Percentiles rank a stretch among this genome's conserved stretches.
Conservation (phyloP, 768 basidiomycete species). For the Gymnopilus dilepis region DNA sequence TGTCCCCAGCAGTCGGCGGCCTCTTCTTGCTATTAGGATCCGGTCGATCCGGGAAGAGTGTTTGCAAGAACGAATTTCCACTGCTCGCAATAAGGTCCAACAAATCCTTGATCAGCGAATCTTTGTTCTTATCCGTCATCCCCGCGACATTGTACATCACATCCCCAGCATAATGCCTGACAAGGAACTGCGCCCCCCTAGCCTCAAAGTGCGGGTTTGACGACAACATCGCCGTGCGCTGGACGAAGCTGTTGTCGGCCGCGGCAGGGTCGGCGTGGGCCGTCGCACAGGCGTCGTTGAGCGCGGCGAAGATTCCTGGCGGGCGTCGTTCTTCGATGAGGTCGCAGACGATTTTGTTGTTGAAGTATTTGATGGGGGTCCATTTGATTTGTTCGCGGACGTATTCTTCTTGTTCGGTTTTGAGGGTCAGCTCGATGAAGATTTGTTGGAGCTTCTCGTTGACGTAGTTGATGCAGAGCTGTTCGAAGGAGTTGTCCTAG, state of each 20-base stretch:
- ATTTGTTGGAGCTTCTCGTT: slow-evolving; percentile 99
- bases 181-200: slow-evolving; percentile 92
- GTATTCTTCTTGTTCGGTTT: slow-evolving; percentile 99
- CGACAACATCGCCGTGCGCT: slow-evolving; percentile 81
- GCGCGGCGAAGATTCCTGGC: slow-evolving; percentile 95
- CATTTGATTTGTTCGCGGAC: slow-evolving; percentile 98
- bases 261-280: slow-evolving; percentile 97
- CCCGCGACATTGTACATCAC: slow-evolving; percentile 97
- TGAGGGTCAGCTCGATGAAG: slow-evolving; percentile 97
- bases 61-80: slow-evolving; percentile 84
- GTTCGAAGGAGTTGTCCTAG: slow-evolving; percentile 94
- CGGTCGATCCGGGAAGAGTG: slow-evolving; percentile 90
- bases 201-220: slow-evolving; percentile 94
- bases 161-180: slow-evolving; percentile 97
- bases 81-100: slow-evolving; percentile 86
- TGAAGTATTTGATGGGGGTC: slow-evolving; percentile 99
- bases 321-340: slow-evolving; percentile 96
- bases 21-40: slow-evolving; percentile 98
- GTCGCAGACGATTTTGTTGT: slow-evolving; percentile 98
- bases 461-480: slow-evolving; percentile 99
- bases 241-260: slow-evolving; percentile 96
- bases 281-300: slow-evolving; percentile 99
- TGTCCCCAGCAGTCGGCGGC: slow-evolving; percentile 96
- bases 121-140: slow-evolving; percentile 99
- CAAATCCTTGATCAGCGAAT: slow-evolving; percentile 92